These are phyloP conservation scores for Vigna hirtella DNA, from an alignment of 306 rosid species.

Conservation along the genomic window DNA sequence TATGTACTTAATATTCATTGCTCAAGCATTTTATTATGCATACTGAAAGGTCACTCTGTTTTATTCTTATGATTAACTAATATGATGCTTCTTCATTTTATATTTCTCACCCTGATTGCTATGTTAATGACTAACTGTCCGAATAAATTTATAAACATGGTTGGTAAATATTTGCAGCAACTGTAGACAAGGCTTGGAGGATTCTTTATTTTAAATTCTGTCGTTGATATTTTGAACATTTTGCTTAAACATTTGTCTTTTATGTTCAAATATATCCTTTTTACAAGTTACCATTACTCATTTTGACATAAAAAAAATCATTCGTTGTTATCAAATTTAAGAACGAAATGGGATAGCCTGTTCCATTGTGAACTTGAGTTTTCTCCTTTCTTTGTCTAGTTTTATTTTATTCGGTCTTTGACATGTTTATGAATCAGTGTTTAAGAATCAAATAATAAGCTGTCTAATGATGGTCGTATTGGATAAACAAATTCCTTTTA, in stretches of 20 bases:
- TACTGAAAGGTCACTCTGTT: background rate
- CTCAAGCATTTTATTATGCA: background rate
- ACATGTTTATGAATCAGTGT: too few species aligned
- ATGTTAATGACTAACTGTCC: background rate
- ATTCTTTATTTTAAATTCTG: slow-evolving; percentile 35
- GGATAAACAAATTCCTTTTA: background rate
- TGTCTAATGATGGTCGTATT: background rate
- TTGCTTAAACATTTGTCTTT: too few species aligned
- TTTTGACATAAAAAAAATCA: background rate
- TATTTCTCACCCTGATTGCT: background rate
- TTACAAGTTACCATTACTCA: background rate
- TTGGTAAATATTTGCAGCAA: slow-evolving; percentile 13
- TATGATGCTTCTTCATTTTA: background rate
- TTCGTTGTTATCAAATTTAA: background rate
- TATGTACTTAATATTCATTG: background rate
- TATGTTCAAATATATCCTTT: too few species aligned
- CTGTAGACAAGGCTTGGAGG: background rate
- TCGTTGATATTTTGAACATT: background rate
- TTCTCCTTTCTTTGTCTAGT: too few species aligned
- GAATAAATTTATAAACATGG: background rate
- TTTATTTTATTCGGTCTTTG: too few species aligned
- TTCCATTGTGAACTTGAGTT: background rate
- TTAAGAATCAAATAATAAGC: too few species aligned
- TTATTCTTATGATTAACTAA: background rate
- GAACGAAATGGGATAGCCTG: background rate